Evolutionary conservation across 169 alveolate genomes (phyloP), one percentile per base, ranked within the genome.

Genomic region (Eimeria acervulina): DNA sequence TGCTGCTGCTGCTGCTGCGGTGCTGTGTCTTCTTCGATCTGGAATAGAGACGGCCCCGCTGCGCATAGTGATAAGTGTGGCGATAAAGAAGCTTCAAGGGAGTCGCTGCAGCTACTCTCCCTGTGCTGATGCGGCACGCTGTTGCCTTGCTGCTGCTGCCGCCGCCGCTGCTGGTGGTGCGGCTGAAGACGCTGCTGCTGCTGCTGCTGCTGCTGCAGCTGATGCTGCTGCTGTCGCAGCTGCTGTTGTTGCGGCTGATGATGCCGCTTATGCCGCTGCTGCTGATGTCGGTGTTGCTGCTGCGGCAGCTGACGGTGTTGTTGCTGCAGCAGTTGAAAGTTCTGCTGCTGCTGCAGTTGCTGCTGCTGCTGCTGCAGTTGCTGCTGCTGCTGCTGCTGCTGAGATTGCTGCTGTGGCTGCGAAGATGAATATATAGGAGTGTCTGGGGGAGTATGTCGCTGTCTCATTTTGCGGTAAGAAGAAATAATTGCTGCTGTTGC

Each of bases 361-460:
- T 36, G 42, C 42, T 36, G 89, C 63, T 8, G 89, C 38, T 15
- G 89, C 12, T 36, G 33, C 89, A 7, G 63, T 63, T 74, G 63
- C 40, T 59, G 23, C 15, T 0, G 68, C 66, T 36, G 66, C 17
- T 42, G 33, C 7, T 15, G 33, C n/a, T 17, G 68, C 31, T 36
- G 89, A 28, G 33, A 42, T 63, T 78, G 63, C 88, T 80, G 89
- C 89, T 42, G 89, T 40, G 89, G n/a, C n/a, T n/a, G n/a, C n/a
- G n/a, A n/a, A 63, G 63, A 44, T 23, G 52, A n/a, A 72, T 47
- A 23, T 1, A 0, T n/a, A 31, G 72, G 52, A 47, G 90, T 17
- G 6, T 21, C 72, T 42, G 72, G 90, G 42, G 80, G 80, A 13
- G 4, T 23, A 23, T 68, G 42, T 33, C 42, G 90, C 72, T 51